Conservation (phyloP, 306 rosid species). For the Biancaea sappan region DNA sequence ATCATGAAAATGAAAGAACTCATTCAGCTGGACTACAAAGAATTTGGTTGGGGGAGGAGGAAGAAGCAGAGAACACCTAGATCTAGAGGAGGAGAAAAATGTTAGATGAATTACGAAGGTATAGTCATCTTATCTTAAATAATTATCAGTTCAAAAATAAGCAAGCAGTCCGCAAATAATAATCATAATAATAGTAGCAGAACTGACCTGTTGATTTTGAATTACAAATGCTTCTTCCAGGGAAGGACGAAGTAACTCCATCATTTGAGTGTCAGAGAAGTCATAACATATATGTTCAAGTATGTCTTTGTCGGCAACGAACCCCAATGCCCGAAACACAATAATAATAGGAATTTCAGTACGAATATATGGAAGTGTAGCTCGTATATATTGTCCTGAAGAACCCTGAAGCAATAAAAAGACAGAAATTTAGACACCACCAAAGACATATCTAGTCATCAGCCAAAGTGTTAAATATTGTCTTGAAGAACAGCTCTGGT, state of each 20-base stretch:
- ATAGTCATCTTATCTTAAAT: conserved; percentile 1
- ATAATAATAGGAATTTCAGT: conserved; percentile 91
- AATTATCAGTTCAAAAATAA: conserved; percentile 16
- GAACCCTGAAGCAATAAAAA: conserved; percentile 68
- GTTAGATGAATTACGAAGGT: conserved; percentile 4
- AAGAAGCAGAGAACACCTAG: background rate
- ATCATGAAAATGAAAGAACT: background rate
- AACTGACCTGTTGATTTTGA: conserved; percentile 91
- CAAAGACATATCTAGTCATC: background rate
- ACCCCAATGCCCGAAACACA: conserved; percentile 93
- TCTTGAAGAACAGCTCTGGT: conserved; percentile 12
- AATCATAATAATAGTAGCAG: background rate
- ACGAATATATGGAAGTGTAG: conserved; percentile 92
- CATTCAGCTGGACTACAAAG: background rate
- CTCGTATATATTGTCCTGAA: conserved; percentile 91
- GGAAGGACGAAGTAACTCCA: conserved; percentile 96
- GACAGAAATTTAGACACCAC: conserved; percentile 14
- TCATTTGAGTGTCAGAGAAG: conserved; percentile 89
- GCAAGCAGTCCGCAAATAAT: conserved; percentile 8
- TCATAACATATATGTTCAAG: conserved; percentile 95
- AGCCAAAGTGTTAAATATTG: background rate
- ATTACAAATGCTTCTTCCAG: conserved; percentile 98
- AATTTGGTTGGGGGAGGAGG: background rate
- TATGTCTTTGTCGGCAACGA: conserved; percentile 93
- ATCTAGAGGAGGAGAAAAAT: background rate